Conservation (phyloP, 2,329 filamentous ascomycete genomes). For the Xylariales sp. region DNA sequence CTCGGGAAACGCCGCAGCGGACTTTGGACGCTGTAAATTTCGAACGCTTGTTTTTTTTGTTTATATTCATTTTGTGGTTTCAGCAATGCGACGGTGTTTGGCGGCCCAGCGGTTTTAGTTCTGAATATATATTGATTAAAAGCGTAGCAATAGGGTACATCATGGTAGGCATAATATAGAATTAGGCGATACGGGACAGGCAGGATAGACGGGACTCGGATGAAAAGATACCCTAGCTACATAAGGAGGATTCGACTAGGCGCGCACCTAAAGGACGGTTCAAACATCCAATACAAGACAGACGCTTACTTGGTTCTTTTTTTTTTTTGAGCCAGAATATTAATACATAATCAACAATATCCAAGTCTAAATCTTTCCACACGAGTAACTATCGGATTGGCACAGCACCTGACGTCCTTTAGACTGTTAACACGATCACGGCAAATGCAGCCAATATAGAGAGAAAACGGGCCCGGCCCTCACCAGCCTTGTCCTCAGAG, state of each 20-base stretch:
- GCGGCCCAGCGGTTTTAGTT: background rate
- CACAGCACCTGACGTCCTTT: no score
- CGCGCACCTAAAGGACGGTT: background rate
- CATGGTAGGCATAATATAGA: conserved; percentile 16
- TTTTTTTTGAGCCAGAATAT: background rate
- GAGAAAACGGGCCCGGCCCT: no score
- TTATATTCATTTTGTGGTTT: conserved; percentile 13
- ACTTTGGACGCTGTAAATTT: conserved; percentile 59
- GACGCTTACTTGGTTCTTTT: conserved; percentile 5
- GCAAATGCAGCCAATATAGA: no score
- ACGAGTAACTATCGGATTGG: background rate
- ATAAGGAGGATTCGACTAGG: conserved; percentile 1
- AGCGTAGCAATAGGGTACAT: conserved; percentile 16
- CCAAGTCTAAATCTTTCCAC: background rate
- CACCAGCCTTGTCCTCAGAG: no score
- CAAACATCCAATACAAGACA: background rate
- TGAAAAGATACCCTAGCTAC: conserved; percentile 24
- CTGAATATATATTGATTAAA: conserved; percentile 8
- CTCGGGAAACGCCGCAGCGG: conserved; percentile 62
- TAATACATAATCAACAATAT: conserved; percentile 10
- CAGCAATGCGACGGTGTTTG: conserved; percentile 18
- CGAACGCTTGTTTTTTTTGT: background rate
- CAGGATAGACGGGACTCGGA: conserved; percentile 3
- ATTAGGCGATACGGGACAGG: conserved; percentile 3
- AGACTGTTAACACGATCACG: background rate